Conservation (phyloP, 2,329 filamentous ascomycete genomes). For the Lizonia empirigonia region DNA sequence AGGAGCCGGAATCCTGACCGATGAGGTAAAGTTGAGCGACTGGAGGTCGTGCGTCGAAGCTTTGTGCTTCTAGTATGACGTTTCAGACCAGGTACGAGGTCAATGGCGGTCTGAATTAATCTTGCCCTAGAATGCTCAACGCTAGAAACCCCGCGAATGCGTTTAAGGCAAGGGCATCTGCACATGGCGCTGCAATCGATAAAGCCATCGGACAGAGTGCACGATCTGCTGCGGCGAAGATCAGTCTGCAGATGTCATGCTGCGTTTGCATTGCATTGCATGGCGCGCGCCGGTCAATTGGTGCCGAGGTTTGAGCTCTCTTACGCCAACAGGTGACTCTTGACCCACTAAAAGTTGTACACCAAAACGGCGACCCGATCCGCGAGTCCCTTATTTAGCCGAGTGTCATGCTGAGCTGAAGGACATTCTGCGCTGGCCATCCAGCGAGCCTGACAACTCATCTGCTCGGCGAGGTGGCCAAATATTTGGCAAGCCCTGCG, state of each 20-base stretch:
- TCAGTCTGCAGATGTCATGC: conserved; percentile 41
- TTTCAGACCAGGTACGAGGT: conserved; percentile 22
- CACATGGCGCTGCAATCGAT: conserved; percentile 21
- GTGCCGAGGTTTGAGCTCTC: conserved; percentile 36
- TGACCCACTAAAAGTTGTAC: conserved; percentile 30
- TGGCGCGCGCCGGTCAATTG: conserved; percentile 21
- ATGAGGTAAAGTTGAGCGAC: conserved; percentile 24
- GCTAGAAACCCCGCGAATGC: background rate
- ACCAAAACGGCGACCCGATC: conserved; percentile 11
- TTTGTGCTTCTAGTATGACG: conserved; percentile 39
- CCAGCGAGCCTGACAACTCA: conserved; percentile 34
- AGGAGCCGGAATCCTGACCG: conserved; percentile 22
- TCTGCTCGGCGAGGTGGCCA: conserved; percentile 19
- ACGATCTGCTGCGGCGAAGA: conserved; percentile 35
- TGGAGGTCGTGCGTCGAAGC: conserved; percentile 34
- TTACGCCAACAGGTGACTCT: conserved; percentile 35
- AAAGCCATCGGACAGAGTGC: conserved; percentile 1
- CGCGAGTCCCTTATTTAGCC: conserved; percentile 5
- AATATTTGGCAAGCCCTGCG: conserved; percentile 11
- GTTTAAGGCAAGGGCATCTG: conserved; percentile 13
- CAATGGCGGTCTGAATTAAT: conserved; percentile 21
- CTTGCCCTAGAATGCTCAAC: conserved; percentile 15
- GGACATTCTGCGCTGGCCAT: conserved; percentile 27
- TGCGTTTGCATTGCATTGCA: conserved; percentile 30
- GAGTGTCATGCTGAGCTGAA: conserved; percentile 23